Base-by-base conservation (phyloP, 1,139 yeast species). In the Scheffersomyces lignicola region DNA sequence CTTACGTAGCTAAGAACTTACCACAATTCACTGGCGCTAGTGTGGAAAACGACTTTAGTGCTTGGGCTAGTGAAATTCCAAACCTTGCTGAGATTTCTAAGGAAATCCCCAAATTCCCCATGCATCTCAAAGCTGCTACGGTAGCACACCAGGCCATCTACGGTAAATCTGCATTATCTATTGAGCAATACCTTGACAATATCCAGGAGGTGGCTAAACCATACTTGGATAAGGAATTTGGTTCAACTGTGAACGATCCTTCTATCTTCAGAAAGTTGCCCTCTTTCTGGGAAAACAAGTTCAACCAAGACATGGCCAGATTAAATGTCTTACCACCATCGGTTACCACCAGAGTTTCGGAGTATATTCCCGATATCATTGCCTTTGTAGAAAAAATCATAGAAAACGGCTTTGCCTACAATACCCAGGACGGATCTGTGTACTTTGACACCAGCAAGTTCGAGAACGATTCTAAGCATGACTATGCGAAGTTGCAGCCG, bases 401-500 rank as follows among this genome's bases (percentile, higher is more conserved):
- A 31, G 57, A 54, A 3, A 85, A 85, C 48, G 96, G 96, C 0
- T 92, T 73, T 56, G 98, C 92, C 1, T 92, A 92, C 57, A 69
- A 80, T 12, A 81, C 96, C 1, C 59, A 60, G 9, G 95, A 83
- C 51, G 98, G 97, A 0, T 84, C 95, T 6, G 97, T 92, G n/a
- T 92, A 92, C 60, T 92, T 92, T 56, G 95, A 92, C 60, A 90
- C 97, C 10, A 74, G 66, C 12, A 78, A 80, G 34, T 92, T 92
- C 57, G 97, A 92, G 50, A 69, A 69, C 31, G 69, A 73, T 37
- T 77, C 81, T 4, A 65, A 73, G 29, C 98, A 94, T 56, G 80
- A 74, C 37, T 92, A 92, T 58, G 97, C 98, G 31, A 94, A 94
- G 61, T 78, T 92, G 50, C 97, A 92, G 64, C 99, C 99, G 14